phyloP scores from a whole-genome alignment of 768 basidiomycete species.

The Macrolepiota dolichaula region DNA sequence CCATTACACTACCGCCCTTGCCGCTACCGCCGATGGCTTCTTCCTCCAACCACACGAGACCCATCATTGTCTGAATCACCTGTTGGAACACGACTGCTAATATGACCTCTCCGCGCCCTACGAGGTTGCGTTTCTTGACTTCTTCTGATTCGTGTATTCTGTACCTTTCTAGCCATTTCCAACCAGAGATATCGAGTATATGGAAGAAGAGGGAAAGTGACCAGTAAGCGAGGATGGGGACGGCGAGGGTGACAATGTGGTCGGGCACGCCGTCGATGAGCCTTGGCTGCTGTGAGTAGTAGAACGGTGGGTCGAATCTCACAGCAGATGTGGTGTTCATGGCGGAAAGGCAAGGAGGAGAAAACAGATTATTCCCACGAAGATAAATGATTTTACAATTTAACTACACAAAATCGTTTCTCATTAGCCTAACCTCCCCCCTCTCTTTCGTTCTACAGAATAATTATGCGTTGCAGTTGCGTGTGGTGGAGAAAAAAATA shows the following conservation, averaged over 20 bases:
- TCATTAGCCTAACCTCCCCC: background rate
- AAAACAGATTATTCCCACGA: slow-evolving; percentile 14
- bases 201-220: slow-evolving; percentile 75
- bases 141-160: slow-evolving; percentile 88
- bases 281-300: slow-evolving; percentile 42
- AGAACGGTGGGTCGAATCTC: slow-evolving; percentile 40
- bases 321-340: slow-evolving; percentile 7
- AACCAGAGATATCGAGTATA: slow-evolving; percentile 70
- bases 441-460: slow-evolving; percentile 3
- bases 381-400: slow-evolving; percentile 11
- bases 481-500: slow-evolving; percentile 4
- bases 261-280: slow-evolving; percentile 65
- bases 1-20: slow-evolving; percentile 9
- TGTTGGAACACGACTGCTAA: slow-evolving; percentile 87
- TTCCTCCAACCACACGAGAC: slow-evolving; percentile 61
- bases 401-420: background rate
- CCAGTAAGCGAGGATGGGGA: slow-evolving; percentile 88
- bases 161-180: slow-evolving; percentile 77
- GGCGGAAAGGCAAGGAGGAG: background rate
- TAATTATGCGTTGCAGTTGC: background rate
- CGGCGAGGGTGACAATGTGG: slow-evolving; percentile 61
- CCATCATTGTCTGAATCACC: slow-evolving; percentile 74
- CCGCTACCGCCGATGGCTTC: slow-evolving; percentile 13
- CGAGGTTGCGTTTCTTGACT: slow-evolving; percentile 70
- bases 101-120: slow-evolving; percentile 67